phyloP scores from a whole-genome alignment of 2,329 filamentous ascomycete species.

The Orbilia quercus region DNA sequence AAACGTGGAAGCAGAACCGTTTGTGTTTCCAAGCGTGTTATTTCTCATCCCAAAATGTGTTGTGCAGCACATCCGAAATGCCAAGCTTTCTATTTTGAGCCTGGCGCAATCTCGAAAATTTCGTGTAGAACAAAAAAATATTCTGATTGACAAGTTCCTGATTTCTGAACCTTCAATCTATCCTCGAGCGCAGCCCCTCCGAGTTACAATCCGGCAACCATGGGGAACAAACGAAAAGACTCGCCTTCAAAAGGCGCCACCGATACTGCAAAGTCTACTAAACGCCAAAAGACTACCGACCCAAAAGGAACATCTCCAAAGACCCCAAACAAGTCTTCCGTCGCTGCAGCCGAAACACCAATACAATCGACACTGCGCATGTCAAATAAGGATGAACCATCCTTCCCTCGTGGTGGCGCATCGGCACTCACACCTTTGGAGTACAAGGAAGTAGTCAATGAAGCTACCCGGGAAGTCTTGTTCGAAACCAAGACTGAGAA shows the following conservation, averaged over 20 bases:
- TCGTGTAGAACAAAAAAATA: conserved; percentile 43
- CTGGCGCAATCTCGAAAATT: conserved; percentile 28
- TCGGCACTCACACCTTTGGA: conserved; percentile 92
- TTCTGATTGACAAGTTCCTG: conserved; percentile 11
- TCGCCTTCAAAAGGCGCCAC: conserved; percentile 46
- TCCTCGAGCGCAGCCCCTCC: background rate
- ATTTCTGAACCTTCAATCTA: conserved; percentile 19
- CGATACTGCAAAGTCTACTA: conserved; percentile 42
- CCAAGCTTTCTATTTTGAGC: conserved; percentile 8
- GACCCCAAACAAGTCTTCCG: conserved; percentile 10
- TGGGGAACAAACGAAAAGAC: conserved; percentile 53
- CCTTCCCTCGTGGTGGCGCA: conserved; percentile 92
- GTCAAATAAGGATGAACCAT: conserved; percentile 79
- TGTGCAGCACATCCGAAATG: background rate
- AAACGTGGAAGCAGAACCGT: too few relatives aligned
- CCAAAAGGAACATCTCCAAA: conserved; percentile 32
- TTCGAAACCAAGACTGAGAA: conserved; percentile 78
- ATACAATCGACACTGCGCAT: conserved; percentile 57
- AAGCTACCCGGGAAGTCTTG: conserved; percentile 89
- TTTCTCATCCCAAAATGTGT: conserved; percentile 2
- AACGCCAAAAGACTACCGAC: conserved; percentile 44
- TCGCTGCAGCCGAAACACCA: conserved; percentile 5
- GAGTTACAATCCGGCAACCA: conserved; percentile 1
- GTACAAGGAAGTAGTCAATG: conserved; percentile 93
- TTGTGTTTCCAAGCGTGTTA: too few relatives aligned